Conservation (phyloP, 768 basidiomycete species). For the Xanthoconium purpureum region DNA sequence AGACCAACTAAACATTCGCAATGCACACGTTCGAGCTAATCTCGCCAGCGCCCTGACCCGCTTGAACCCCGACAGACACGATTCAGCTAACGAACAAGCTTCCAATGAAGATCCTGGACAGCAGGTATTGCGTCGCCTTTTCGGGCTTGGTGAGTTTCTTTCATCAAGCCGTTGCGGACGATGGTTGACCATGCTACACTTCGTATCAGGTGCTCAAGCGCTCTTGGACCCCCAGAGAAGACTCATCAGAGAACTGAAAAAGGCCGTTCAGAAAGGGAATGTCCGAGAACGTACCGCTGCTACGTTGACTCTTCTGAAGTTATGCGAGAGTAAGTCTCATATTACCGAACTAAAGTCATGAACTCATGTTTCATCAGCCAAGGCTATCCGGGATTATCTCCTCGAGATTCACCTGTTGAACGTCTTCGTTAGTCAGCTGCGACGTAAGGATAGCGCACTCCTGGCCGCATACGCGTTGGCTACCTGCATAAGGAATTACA, state of each 20-base stretch:
- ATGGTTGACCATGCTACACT: background rate
- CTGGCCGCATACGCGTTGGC: slow-evolving; percentile 23
- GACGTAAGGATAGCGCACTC: slow-evolving; percentile 13
- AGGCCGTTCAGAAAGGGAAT: background rate
- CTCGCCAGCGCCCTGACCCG: slow-evolving; percentile 15
- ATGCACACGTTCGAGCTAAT: slow-evolving; percentile 14
- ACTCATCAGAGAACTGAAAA: slow-evolving; percentile 14
- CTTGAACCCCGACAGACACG: background rate
- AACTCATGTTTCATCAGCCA: slow-evolving; percentile 8
- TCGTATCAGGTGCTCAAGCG: background rate
- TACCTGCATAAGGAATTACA: slow-evolving; percentile 9
- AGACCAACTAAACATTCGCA: slow-evolving; percentile 9
- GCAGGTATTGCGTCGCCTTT: slow-evolving; percentile 8
- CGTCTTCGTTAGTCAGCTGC: slow-evolving; percentile 15
- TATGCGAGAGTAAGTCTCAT: slow-evolving; percentile 17
- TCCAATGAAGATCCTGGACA: background rate
- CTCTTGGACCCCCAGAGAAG: slow-evolving; percentile 1
- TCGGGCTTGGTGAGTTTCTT: slow-evolving; percentile 16
- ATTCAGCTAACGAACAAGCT: background rate
- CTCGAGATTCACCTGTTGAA: slow-evolving; percentile 4
- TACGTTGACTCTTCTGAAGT: slow-evolving; percentile 21
- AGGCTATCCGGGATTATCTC: slow-evolving; percentile 5
- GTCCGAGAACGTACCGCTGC: slow-evolving; percentile 19
- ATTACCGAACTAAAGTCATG: background rate
- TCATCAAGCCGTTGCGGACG: background rate